Conservation (phyloP, 441 rosid species). For the Erodium moschatum region DNA sequence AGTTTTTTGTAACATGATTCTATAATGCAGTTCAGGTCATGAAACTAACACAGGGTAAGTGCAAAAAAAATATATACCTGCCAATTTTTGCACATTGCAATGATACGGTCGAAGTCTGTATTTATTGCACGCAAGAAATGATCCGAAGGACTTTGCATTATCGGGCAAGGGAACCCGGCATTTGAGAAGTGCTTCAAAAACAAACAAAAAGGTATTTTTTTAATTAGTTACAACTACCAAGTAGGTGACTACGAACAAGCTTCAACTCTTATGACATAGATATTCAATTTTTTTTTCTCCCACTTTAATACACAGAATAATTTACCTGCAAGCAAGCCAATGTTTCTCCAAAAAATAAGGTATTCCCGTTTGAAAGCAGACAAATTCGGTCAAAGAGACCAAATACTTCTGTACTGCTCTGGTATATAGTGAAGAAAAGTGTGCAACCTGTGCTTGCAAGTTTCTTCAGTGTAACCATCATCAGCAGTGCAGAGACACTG, state of each 20-base stretch:
- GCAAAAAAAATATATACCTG: conserved; percentile 46
- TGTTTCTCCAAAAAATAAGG: conserved; percentile 91
- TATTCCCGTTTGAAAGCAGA: conserved; percentile 92
- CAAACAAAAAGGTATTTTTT: conserved; percentile 1
- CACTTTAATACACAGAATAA: conserved; percentile 8
- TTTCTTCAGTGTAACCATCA: conserved; percentile 97
- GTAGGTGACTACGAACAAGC: conserved; percentile 7
- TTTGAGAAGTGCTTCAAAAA: conserved; percentile 86
- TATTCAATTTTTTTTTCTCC: conserved; percentile 7
- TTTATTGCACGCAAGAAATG: conserved; percentile 94
- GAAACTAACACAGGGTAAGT: conserved; percentile 5
- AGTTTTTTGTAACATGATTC: neutral
- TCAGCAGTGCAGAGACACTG: conserved; percentile 95
- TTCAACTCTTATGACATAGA: neutral
- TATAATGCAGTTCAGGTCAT: conserved; percentile 1
- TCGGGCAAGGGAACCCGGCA: conserved; percentile 99
- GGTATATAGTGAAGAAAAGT: conserved; percentile 74
- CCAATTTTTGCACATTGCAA: conserved; percentile 97
- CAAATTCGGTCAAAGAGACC: conserved; percentile 97
- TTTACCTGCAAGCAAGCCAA: conserved; percentile 92
- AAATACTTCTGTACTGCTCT: conserved; percentile 97
- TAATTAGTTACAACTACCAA: conserved; percentile 21
- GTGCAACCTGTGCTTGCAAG: conserved; percentile 96
- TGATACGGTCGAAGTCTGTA: conserved; percentile 95
- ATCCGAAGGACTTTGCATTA: conserved; percentile 99